A percentile compares a stretch with the other conserved stretches of the same genome.
phyloP scores from a whole-genome alignment of 495 filamentous ascomycete genomes.

The Penicillium malachiteum region DNA sequence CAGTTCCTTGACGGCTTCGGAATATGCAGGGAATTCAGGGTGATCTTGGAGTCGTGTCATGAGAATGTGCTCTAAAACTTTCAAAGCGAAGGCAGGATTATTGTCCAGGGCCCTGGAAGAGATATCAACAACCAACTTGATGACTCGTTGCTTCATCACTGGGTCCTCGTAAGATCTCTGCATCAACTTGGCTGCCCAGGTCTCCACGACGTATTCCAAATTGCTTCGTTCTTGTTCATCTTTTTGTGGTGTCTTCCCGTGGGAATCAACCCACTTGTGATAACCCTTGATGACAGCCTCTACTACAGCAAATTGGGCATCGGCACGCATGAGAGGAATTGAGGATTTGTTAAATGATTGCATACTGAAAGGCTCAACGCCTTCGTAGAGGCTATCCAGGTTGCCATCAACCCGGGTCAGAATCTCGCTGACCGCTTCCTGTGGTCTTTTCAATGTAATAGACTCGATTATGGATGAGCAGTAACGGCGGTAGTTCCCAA shows the following conservation, averaged over 20 bases:
- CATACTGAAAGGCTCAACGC: slow-evolving; percentile 64
- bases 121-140: slow-evolving; percentile 82
- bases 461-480: slow-evolving; percentile 80
- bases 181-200: slow-evolving; percentile 76
- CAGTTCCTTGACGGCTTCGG: slow-evolving; percentile 87
- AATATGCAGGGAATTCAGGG: slow-evolving; percentile 67
- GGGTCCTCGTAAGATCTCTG: slow-evolving; percentile 83
- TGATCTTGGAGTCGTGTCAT: slow-evolving; percentile 72
- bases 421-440: slow-evolving; percentile 85
- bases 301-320: slow-evolving; percentile 86
- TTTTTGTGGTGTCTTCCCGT: slow-evolving; percentile 53
- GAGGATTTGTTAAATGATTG: slow-evolving; percentile 79
- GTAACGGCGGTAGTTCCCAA: slow-evolving; percentile 95
- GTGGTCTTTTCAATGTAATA: slow-evolving; percentile 73
- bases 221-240: slow-evolving; percentile 60
- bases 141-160: slow-evolving; percentile 74
- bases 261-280: slow-evolving; percentile 67
- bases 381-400: slow-evolving; percentile 71
- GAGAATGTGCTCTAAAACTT: slow-evolving; percentile 85
- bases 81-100: slow-evolving; percentile 75
- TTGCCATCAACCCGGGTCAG: slow-evolving; percentile 71
- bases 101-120: slow-evolving; percentile 79
- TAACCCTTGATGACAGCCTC: slow-evolving; percentile 91
- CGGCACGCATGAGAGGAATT: slow-evolving; percentile 70
- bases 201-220: slow-evolving; percentile 68